These are phyloP conservation scores for Podospora appendiculata DNA, from an alignment of 495 filamentous ascomycete genomes.

Conservation along the genomic window DNA sequence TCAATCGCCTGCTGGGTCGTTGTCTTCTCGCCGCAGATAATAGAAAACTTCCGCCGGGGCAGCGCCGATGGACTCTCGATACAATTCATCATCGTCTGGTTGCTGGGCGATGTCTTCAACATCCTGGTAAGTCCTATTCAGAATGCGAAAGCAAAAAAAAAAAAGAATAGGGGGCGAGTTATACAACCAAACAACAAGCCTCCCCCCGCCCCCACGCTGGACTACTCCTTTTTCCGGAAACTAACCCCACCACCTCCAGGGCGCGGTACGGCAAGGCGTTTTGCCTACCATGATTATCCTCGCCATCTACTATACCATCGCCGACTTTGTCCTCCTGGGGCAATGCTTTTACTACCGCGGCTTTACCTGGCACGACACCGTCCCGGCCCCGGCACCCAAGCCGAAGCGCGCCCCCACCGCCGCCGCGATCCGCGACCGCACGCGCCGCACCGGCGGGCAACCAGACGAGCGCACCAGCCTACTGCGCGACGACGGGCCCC, in stretches of 20 bases:
- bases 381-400: conserved; percentile 2
- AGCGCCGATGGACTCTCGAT: conserved; percentile 87
- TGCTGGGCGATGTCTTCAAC: conserved; percentile 93
- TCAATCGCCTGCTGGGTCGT: conserved; percentile 97
- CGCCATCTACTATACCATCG: conserved; percentile 90
- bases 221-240: background rate
- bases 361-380: conserved; percentile 59
- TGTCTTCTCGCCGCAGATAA: conserved; percentile 93
- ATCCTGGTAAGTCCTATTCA: conserved; percentile 44
- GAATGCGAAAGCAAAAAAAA: background rate
- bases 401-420: conserved; percentile 10
- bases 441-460: conserved; percentile 6
- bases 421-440: conserved; percentile 1
- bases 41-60: conserved; percentile 83
- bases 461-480: conserved; percentile 36
- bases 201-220: background rate
- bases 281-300: conserved; percentile 94
- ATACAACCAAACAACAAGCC: background rate
- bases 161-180: background rate
- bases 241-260: conserved; percentile 19
- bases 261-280: conserved; percentile 86
- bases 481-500: background rate
- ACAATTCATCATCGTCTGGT: conserved; percentile 84
- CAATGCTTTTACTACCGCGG: conserved; percentile 95
- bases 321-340: conserved; percentile 76